A percentile compares a stretch with the other conserved stretches of the same genome.
Conservation (phyloP, 1,139 yeast species). For the Taphrina deformans region DNA sequence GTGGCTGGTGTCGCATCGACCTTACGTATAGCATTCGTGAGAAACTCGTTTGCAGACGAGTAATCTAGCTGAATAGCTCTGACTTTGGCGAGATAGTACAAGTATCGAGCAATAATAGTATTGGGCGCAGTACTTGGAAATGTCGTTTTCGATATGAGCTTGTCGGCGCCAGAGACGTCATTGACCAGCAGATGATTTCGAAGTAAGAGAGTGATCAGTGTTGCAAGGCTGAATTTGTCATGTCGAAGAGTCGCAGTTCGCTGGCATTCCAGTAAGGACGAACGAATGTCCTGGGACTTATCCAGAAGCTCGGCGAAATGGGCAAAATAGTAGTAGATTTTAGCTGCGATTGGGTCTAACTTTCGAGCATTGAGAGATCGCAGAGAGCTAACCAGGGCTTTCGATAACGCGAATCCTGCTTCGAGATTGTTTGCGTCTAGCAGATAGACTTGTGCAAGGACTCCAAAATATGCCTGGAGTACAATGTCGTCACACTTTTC, state of each 20-base stretch:
- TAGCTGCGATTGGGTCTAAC: conserved; percentile 82
- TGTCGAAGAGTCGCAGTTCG: conserved; percentile 91
- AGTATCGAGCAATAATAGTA: conserved; percentile 87
- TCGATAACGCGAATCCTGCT: conserved; percentile 42
- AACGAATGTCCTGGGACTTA: conserved; percentile 59
- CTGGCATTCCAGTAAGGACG: conserved; percentile 68
- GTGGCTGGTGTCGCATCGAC: conserved; percentile 93
- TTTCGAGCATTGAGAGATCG: conserved; percentile 74
- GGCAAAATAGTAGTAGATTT: conserved; percentile 87
- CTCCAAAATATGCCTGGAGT: conserved; percentile 2
- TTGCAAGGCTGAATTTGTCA: conserved; percentile 87
- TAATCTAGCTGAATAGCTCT: conserved; percentile 91
- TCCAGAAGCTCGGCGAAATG: conserved; percentile 71
- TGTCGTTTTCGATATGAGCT: conserved; percentile 81
- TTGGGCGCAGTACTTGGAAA: conserved; percentile 86
- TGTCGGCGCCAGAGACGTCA: conserved; percentile 83
- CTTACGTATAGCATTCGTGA: conserved; percentile 89
- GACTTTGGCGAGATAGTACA: conserved; percentile 83
- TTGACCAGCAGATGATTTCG: conserved; percentile 77
- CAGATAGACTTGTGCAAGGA: conserved; percentile 60
- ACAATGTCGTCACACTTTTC: conserved; percentile 1
- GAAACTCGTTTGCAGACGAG: conserved; percentile 84
- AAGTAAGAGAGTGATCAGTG: conserved; percentile 75
- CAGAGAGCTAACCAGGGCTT: conserved; percentile 58
- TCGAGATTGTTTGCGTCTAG: conserved; percentile 59